Base-by-base conservation (phyloP, 371 early-diverging fungal species). In the Nematocida sp. region DNA sequence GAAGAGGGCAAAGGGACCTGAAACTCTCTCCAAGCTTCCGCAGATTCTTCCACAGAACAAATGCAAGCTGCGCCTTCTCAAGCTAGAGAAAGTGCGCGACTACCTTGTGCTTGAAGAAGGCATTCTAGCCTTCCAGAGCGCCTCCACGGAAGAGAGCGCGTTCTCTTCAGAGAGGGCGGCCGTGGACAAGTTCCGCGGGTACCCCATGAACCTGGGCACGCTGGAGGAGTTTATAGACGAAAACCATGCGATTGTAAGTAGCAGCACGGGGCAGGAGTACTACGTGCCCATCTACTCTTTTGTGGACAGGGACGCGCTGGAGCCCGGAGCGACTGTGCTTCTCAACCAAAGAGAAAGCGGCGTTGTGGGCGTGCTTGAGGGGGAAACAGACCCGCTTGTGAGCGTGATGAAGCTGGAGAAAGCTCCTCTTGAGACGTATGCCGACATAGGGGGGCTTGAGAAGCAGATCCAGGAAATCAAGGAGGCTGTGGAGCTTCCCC, bases 141-240 rank as follows among this genome's bases (percentile, higher is more conserved):
- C 23, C 11, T 46, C 67, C 36, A 53, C 58, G 11, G 52, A 79
- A 11, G 50, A 64, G 21, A 77, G 78, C n/a, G 76, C 53, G 17
- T 76, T 76, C 32, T 34, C 60, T 11, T 34, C 37, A 11, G 53
- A 79, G 80, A 89, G 96, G 78, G 88, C 89, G 50, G 86, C 90
- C 51, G 93, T 99, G 0, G 97, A 99, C 79, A 91, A 93, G 83
- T 84, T 99, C 48, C 88, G 99, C 70, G 98, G 98, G n/a, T 89
- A 90, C 37, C 99, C 99, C n/a, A 92, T 99, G 91, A 87, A 88
- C 57, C 91, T 97, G 4, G 98, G 99, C 19, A 90, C 91, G 0
- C 86, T 99, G 55, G 99, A 98, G 83, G 99, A 99, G 83, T 95
- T 99, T 76, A 92, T 99, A 82, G 99, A 98, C 81, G 98, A 98